These are phyloP conservation scores for Bipolaris gigantea DNA, from an alignment of 2,329 filamentous ascomycete genomes.

Conservation along the genomic window DNA sequence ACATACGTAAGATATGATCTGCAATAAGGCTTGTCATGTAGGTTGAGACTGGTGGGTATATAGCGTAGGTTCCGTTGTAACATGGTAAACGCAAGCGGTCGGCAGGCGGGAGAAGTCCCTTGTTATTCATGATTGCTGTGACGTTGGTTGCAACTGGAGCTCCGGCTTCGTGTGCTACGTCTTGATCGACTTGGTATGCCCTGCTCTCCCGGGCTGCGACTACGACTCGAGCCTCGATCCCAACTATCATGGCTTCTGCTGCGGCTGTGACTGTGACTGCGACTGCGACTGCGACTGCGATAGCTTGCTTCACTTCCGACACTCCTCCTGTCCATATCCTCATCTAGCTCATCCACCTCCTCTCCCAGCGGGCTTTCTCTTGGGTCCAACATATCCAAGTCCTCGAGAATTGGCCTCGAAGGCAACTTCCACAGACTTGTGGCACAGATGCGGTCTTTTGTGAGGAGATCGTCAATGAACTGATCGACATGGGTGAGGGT, in stretches of 20 bases:
- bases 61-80: not conserved
- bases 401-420: constrained; percentile 78
- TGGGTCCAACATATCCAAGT: constrained; percentile 83
- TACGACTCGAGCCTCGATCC: too few relatives aligned
- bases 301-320: constrained; percentile 19
- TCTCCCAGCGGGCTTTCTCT: constrained; percentile 81
- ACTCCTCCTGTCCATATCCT: constrained; percentile 18
- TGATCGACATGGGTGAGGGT: constrained; percentile 81
- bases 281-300: constrained; percentile 16
- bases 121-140: not conserved
- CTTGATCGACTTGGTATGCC: too few relatives aligned
- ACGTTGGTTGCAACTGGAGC: constrained; percentile 1
- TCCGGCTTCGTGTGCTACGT: not conserved
- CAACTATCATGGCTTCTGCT: too few relatives aligned
- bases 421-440: constrained; percentile 94
- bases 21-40: not conserved
- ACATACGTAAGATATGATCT: not conserved
- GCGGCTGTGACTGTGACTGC: constrained; percentile 3
- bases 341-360: constrained; percentile 62
- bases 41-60: constrained; percentile 1
- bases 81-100: not conserved
- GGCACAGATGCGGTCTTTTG: constrained; percentile 85
- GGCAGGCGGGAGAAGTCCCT: not conserved
- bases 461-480: constrained; percentile 89
- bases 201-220: too few relatives aligned